Conservation (phyloP, 805 yeast species). For the Wickerhamomyces tratensis region DNA sequence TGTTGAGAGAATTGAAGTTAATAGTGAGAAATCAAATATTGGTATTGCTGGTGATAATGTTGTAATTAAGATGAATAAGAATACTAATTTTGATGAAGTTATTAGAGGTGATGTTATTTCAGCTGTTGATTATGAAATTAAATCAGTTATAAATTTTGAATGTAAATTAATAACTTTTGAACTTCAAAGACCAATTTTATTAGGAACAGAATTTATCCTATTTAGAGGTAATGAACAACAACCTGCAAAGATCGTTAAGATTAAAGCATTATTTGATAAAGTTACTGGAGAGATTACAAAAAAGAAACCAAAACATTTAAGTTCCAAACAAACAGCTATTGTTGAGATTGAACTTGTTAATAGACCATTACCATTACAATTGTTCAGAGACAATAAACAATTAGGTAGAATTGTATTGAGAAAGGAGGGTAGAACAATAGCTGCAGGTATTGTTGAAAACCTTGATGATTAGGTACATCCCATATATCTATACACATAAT, state of each 20-base stretch:
- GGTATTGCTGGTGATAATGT: constrained; percentile 91
- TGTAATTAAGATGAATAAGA: constrained; percentile 77
- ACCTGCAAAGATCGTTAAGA: constrained; percentile 79
- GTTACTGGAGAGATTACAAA: constrained; percentile 88
- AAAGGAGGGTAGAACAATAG: constrained; percentile 99
- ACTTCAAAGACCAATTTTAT: constrained; percentile 88
- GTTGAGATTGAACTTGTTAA: constrained; percentile 82
- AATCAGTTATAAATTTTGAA: constrained; percentile 64
- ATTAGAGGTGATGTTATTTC: constrained; percentile 92
- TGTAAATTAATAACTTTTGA: constrained; percentile 82
- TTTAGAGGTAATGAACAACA: constrained; percentile 93
- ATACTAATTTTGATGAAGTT: constrained; percentile 80
- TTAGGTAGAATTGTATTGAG: constrained; percentile 97
- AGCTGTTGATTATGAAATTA: constrained; percentile 86
- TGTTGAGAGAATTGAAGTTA: constrained; percentile 86
- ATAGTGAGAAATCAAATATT: constrained; percentile 69
- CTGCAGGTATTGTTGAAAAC: constrained; percentile 95
- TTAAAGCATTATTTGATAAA: constrained; percentile 80
- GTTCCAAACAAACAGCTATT: constrained; percentile 94
- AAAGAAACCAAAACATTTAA: constrained; percentile 86
- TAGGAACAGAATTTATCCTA: constrained; percentile 87
- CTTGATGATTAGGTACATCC: neutral
- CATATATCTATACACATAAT: too few species aligned
- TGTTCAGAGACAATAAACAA: constrained; percentile 92
- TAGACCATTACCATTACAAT: constrained; percentile 86